Base-by-base conservation (phyloP, 371 early-diverging fungal genomes). In the Rhizopus microsporus region DNA sequence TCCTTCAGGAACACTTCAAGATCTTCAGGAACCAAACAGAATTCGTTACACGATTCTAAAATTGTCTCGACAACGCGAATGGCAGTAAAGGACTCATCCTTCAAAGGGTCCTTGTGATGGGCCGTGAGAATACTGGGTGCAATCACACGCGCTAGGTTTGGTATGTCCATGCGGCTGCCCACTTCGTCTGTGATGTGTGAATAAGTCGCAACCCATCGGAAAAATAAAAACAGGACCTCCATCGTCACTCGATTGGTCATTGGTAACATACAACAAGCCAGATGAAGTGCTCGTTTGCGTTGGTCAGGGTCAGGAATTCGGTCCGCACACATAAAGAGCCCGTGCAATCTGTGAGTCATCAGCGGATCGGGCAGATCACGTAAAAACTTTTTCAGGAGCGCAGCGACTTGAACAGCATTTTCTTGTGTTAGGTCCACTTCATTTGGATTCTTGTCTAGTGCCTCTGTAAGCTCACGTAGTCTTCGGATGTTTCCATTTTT, bases 401-500 rank as follows among this genome's bases (percentile, higher is more conserved):
- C 98, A 0, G 98, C 97, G 13, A 96, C 81, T 65, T 96, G 97
- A 33, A 98, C 87, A 0, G 91, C 83, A 61, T 88, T 89, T 34
- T 95, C 93, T 32, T 87, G 80, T 3, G 74, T 67, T 38, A 95
- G 57, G 50, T 90, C 84, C 1, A 92, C 88, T 8, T 74, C 73
- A 0, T 78, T 60, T n/a, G 91, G 91, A 60, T 93, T 88, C 60
- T 80, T 84, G 65, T 96, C 95, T 15, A 86, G 71, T 0, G 82
- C 74, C 31, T 96, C 96, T 7, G 84, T 82, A 30, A 94, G 58
- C 37, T 91, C 90, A 51, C 92, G 92, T 37, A 97, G 72, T 31
- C 91, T 69, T 54, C 92, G 77, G 60, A 97, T 95, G 65, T 98
- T 97, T 15, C 98, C 98, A 63, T 95, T 98, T 73, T 96, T 97